Base-by-base conservation (phyloP, 2,329 filamentous ascomycete species). In the Ophiostoma ips region DNA sequence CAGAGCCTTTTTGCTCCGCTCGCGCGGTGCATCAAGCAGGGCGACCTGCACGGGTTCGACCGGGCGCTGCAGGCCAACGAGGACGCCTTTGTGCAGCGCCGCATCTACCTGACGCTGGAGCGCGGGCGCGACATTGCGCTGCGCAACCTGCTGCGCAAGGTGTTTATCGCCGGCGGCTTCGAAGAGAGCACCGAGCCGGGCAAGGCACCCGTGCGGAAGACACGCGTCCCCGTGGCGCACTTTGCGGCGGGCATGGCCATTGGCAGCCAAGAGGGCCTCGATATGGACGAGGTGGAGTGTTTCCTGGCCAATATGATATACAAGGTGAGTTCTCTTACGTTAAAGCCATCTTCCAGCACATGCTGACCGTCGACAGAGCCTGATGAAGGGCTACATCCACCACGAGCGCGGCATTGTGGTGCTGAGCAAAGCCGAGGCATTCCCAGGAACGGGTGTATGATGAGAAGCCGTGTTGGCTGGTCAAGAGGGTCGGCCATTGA, bases 341-440 rank as follows among this genome's bases (percentile, higher is more conserved):
- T 28, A 28, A 28, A 28, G 24, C n/a, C n/a, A n/a, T n/a, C n/a
- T n/a, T n/a, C n/a, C n/a, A 8, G 16, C 21, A 40, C 21, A 19
- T 18, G 12, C 21, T 19, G 18, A 12, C 16, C 9, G n/a, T 2
- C 24, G 12, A 41, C 57, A 95, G 87, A 85, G 84, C 52, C 73
- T 92, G 21, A 95, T 98, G 86, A 98, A 96, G 68, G 92, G 94
- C 37, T 98, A 98, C 66, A 98, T 98, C 58, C 83, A 90, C 31
- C 83, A 90, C 50, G 89, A 95, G 58, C 80, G 85, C 58, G 84
- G 84, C 33, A 89, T 89, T 57, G 84, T 98, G 28, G 92, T 98
- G 18, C 69, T 98, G 51, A 95, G 87, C 65, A 96, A 95, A 66
- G 84, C 77, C 52, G 87, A 86, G 37, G 90, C 92, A 2, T 98